Conservation (phyloP, 306 rosid species). For the Sechiopsis laciniata region DNA sequence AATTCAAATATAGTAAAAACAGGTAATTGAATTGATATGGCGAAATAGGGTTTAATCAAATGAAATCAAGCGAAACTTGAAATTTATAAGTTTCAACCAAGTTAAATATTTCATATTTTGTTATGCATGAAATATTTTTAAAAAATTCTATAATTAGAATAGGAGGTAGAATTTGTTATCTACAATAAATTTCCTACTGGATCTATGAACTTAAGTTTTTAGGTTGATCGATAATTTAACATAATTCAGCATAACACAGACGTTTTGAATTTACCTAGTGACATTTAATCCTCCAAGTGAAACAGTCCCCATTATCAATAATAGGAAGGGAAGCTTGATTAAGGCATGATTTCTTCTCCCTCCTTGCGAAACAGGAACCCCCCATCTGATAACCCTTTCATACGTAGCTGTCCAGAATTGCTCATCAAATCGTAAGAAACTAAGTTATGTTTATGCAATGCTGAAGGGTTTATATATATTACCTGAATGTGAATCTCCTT, state of each 20-base stretch:
- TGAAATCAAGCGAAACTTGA: no score
- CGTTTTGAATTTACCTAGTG: slow-evolving; percentile 38
- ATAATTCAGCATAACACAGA: not conserved
- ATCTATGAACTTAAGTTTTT: no score
- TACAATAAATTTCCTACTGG: no score
- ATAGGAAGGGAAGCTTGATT: slow-evolving; percentile 52
- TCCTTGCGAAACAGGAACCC: slow-evolving; percentile 56
- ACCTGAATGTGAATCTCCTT: slow-evolving; percentile 43
- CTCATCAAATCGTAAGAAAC: not conserved
- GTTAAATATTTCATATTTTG: no score
- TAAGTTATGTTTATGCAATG: not conserved
- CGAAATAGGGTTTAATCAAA: no score
- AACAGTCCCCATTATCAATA: slow-evolving; percentile 54
- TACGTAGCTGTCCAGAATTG: slow-evolving; percentile 36
- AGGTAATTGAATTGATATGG: no score
- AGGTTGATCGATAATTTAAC: no score
- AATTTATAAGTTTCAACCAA: no score
- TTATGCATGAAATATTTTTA: no score
- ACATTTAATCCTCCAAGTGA: slow-evolving; percentile 63
- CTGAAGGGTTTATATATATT: not conserved
- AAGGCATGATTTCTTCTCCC: slow-evolving; percentile 45
- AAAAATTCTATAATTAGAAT: no score
- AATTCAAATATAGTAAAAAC: no score
- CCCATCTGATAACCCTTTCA: slow-evolving; percentile 53
- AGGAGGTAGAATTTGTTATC: no score